Base-by-base conservation (phyloP, 805 yeast genomes). In the Pichia thaimueangensis region DNA sequence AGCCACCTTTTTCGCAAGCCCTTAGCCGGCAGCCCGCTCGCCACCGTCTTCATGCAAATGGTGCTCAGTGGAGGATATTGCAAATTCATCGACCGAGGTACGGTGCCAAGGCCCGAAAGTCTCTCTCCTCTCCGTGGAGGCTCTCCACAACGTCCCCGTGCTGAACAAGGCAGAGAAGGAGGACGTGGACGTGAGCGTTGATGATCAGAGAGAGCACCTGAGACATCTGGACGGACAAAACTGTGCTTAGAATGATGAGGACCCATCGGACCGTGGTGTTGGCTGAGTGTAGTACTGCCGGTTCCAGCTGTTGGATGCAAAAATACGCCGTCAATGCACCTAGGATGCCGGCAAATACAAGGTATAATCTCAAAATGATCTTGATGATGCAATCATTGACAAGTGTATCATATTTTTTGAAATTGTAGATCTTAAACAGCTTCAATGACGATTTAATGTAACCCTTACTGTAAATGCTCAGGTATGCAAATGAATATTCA, bases 401-500 rank as follows among this genome's bases (percentile, higher is more conserved):
- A 52, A 89, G 65, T 1, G 91, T 94, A 59, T 82, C 91, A 62
- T 84, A 67, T 21, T 96, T 96, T 59, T 85, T 83, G 54, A 69
- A 74, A 54, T 82, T 72, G 47, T 88, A 62, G 61, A 91, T 65
- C 48, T 75, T 72, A 74, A 86, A 81, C 1, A 96, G 82, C 41
- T 82, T 87, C 54, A 72, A 82, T 0, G 96, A 88, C 1, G 94
- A 79, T 16, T 70, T 69, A 34, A 84, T 52, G 56, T 87, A 91
- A 22, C 78, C 69, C 49, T 77, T 78, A 31, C 96, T 96, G 62
- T 87, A 88, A 15, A 89, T 70, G 0, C 96, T 93, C 57, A 89
- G 72, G 56, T 79, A 85, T 25, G 93, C 80, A 59, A 82, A 85
- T 3, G 96, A 93, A 59, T 89, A 89, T 56, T 82, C 88, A 63